Base-by-base conservation (phyloP, 2,329 filamentous ascomycete species). In the Fusarium chuoi region DNA sequence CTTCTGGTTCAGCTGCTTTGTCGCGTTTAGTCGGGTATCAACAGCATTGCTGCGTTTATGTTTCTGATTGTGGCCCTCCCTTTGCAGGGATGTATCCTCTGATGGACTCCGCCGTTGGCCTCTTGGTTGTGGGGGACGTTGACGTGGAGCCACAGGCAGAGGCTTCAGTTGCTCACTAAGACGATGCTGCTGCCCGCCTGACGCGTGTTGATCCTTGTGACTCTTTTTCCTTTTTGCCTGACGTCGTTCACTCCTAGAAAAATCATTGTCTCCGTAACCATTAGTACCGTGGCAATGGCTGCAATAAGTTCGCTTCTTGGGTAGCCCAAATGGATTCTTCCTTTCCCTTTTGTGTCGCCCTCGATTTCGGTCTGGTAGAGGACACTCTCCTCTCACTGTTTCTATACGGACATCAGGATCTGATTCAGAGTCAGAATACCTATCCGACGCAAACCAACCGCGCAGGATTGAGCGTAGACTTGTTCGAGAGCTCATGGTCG, bases 71-170 rank as follows among this genome's bases (percentile, higher is more conserved):
- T 56, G 67, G 58, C 55, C 52, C 67, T 57, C 49, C 20, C 5
- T 58, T 45, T 68, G 71, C 61, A 73, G 57, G 44, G 71, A 45
- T 61, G 62, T 44, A 38, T 58, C 49, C 33, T 36, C 52, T 38
- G 41, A 67, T 48, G 58, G 58, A 46, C 62, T 44, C 45, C 54
- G 41, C 45, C 54, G 41, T 59, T 51, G 56, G 42, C 42, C 56
- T 26, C 51, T 55, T 60, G 58, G 20, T 26, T 69, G 65, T 70
- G 65, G 67, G 67, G 65, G 58, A 70, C 58, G 24, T 64, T 64
- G 65, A 69, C 58, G 65, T 69, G 66, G 66, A 63, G 63, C 66
- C 65, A 69, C 66, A 68, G 64, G 65, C 42, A 68, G 28, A 68
- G 56, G 65, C 56, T 68, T 68, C 42, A 51, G 26, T 44, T 51